Evolutionary conservation across 768 basidiomycete genomes (phyloP), one percentile per base, ranked within the genome.

Genomic region (Termitomyces sp.): DNA sequence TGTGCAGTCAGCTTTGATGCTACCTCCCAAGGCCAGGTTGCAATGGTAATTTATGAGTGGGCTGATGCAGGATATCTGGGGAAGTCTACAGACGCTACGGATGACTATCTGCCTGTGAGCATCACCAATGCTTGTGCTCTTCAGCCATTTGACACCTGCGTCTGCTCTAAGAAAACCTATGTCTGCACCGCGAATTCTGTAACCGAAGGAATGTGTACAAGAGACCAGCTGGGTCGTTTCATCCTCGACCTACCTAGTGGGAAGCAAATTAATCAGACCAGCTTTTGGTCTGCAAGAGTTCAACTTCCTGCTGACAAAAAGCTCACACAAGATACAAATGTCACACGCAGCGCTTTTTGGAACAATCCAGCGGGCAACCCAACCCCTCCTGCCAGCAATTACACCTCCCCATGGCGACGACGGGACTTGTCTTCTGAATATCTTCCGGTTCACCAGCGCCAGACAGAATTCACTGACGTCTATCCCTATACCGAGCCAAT

Each of bases 31-130:
- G 96, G 96, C 40, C 91, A 96, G 72, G 77, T 97, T 20, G 93
- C 96, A 30, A 87, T 97, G 81, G 90, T 96, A 55, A 85, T 99
- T 26, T 99, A 98, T 68, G 96, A 98, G 74, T 99, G 95, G 95
- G 71, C 79, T 32, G 97, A 99, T 68, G 86, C 87, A 55, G 74
- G 79, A 49, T 95, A 91, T 69, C 80, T 99, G 3, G 97, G 97
- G 36, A 86, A 81, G 69, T 74, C 79, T 49, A 85, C 85, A 33
- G 84, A 85, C 5, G 61, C 72, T 35, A 72, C 69, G 5, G 79
- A 85, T 62, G 80, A 83, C 41, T 75, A 77, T 57, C 67, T 88
- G 52, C 89, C 89, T 63, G 89, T 94, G 72, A 83, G 86, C 40
- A 33, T 35, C 5, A 33, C 18, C 58, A 26, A 10, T 20, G n/a